A percentile compares a stretch with the other conserved stretches of the same genome.
These are phyloP conservation scores for Candida lessepsii DNA, from an alignment of 805 yeast genomes.

Conservation along the genomic window DNA sequence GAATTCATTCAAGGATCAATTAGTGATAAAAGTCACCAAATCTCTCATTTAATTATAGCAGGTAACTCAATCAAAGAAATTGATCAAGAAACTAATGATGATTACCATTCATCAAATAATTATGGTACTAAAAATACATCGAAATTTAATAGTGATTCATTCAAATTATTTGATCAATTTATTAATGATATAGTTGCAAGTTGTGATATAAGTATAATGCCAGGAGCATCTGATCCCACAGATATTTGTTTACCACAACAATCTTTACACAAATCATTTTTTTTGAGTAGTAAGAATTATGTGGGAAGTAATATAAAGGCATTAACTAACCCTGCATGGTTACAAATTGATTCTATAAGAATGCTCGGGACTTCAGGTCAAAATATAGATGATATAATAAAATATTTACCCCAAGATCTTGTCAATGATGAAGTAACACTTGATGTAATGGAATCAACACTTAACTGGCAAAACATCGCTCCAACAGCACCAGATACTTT, in stretches of 20 bases:
- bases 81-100: conserved; percentile 24
- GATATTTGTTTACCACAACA: conserved; percentile 85
- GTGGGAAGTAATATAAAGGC: conserved; percentile 30
- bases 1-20: conserved; percentile 74
- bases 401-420: conserved; percentile 47
- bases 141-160: conserved; percentile 47
- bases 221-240: conserved; percentile 86
- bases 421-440: conserved; percentile 38
- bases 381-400: conserved; percentile 71
- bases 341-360: conserved; percentile 50
- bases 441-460: conserved; percentile 55
- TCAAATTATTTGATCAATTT: conserved; percentile 58
- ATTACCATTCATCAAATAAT: conserved; percentile 38
- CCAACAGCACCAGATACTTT: conserved; percentile 98
- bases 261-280: conserved; percentile 77
- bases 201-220: conserved; percentile 74
- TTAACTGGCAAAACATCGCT: conserved; percentile 81
- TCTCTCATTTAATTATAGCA: conserved; percentile 59
- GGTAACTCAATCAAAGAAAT: conserved; percentile 62
- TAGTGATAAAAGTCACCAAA: conserved; percentile 33
- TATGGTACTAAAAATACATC: conserved; percentile 55
- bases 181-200: conserved; percentile 54
- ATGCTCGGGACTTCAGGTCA: conserved; percentile 83
- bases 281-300: conserved; percentile 46
- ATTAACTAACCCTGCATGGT: conserved; percentile 68